Conservation (phyloP, 192 early-diverging fungal species). For the Coemansia sp. region DNA sequence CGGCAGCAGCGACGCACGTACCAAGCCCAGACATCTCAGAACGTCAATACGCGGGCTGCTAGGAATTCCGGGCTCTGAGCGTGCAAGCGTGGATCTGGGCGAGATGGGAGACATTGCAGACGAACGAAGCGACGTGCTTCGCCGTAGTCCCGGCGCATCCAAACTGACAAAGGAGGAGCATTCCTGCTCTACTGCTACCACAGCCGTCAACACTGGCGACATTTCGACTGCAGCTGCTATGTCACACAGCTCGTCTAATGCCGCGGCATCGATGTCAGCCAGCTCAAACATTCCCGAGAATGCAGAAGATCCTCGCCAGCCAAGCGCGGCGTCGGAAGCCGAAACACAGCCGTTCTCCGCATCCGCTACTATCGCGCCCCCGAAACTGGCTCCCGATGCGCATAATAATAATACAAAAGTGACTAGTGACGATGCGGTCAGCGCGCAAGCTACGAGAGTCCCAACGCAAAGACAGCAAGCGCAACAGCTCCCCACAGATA, state of each 20-base stretch:
- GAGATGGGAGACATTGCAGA: constrained; percentile 20
- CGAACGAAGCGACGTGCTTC: constrained; percentile 10
- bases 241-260: background rate
- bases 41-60: constrained; percentile 46
- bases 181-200: constrained; percentile 3
- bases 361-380: background rate
- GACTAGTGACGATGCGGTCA: background rate
- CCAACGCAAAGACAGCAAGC: background rate
- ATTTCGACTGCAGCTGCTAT: background rate
- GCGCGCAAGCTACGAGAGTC: background rate
- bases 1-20: constrained; percentile 14
- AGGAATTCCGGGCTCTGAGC: constrained; percentile 31
- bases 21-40: constrained; percentile 37
- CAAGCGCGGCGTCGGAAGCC: background rate
- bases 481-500: background rate
- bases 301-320: background rate
- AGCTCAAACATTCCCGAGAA: background rate
- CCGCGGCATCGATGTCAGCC: background rate
- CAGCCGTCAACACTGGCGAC: background rate
- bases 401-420: background rate
- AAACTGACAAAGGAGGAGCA: background rate
- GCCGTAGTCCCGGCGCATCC: constrained; percentile 2
- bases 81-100: constrained; percentile 50
- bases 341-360: background rate
- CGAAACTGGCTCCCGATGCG: background rate